These are phyloP conservation scores for Russula sp. DNA, from an alignment of 768 basidiomycete genomes.

Conservation along the genomic window DNA sequence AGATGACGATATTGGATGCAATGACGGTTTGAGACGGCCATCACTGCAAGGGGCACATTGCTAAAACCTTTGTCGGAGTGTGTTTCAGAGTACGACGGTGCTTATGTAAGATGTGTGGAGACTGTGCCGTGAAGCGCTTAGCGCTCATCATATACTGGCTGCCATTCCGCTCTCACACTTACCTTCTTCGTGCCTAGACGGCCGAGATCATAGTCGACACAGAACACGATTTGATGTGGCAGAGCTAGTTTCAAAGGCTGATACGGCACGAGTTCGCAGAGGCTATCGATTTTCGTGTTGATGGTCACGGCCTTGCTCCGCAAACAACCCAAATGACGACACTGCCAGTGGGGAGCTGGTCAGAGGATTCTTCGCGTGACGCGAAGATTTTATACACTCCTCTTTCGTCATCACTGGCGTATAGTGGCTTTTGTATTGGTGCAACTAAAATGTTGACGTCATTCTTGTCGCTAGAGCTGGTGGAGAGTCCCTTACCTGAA, in stretches of 20 bases:
- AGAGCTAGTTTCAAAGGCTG: not conserved
- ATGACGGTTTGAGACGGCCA: not conserved
- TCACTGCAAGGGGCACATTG: not conserved
- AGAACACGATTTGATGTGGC: not conserved
- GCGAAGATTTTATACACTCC: too few species aligned
- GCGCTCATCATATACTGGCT: too few species aligned
- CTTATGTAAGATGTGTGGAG: too few species aligned
- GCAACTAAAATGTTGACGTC: slow-evolving; percentile 10
- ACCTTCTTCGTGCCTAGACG: not conserved
- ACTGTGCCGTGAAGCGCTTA: too few species aligned
- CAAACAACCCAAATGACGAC: not conserved
- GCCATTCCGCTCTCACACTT: not conserved
- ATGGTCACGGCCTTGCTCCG: not conserved
- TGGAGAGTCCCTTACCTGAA: not conserved
- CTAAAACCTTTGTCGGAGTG: not conserved
- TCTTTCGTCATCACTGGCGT: not conserved
- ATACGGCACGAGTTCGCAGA: not conserved
- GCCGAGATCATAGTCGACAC: not conserved
- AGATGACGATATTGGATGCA: not conserved
- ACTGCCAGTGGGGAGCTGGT: too few species aligned
- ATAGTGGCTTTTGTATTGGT: not conserved
- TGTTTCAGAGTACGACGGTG: not conserved
- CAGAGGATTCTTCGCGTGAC: too few species aligned
- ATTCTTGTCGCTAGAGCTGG: not conserved
- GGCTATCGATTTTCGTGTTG: not conserved